Conservation (phyloP, 163 green algal species). For the Scenedesmus sp. region DNA sequence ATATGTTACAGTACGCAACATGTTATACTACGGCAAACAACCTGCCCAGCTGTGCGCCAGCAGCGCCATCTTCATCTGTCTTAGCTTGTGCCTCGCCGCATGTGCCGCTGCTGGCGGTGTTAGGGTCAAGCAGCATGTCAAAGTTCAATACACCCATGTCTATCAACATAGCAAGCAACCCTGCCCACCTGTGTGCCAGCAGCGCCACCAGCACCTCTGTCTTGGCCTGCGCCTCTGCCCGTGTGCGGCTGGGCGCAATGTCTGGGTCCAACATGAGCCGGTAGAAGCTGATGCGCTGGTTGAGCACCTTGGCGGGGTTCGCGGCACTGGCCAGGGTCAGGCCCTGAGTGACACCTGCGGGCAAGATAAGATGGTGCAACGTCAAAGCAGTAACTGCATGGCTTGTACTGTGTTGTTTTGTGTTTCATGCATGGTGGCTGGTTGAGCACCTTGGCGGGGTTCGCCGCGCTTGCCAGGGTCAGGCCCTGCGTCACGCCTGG, state of each 20-base stretch:
- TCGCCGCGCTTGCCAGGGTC: too few relatives aligned
- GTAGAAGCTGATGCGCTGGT: constrained; percentile 40
- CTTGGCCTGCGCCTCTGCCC: not conserved
- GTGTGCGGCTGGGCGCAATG: not conserved
- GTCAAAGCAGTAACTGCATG: not conserved
- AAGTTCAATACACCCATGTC: too few relatives aligned
- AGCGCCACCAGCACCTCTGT: not conserved
- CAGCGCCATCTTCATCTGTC: too few relatives aligned
- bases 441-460: too few relatives aligned
- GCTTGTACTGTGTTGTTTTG: too few relatives aligned
- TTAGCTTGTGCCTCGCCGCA: too few relatives aligned
- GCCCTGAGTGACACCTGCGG: not conserved
- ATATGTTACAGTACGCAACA: not conserved
- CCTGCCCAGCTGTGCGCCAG: too few relatives aligned
- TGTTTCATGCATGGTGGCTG: too few relatives aligned
- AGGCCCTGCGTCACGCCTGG: too few relatives aligned
- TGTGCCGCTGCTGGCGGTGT: too few relatives aligned
- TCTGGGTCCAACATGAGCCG: constrained; percentile 11
- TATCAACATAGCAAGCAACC: not conserved
- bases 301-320: constrained; percentile 4
- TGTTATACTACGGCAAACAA: too few relatives aligned
- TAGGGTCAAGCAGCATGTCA: too few relatives aligned
- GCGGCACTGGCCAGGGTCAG: not conserved
- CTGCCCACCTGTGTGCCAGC: constrained; percentile 3
- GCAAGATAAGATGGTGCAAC: not conserved